Conservation (phyloP, 2,329 filamentous ascomycete species). For the Alternaria sp. region DNA sequence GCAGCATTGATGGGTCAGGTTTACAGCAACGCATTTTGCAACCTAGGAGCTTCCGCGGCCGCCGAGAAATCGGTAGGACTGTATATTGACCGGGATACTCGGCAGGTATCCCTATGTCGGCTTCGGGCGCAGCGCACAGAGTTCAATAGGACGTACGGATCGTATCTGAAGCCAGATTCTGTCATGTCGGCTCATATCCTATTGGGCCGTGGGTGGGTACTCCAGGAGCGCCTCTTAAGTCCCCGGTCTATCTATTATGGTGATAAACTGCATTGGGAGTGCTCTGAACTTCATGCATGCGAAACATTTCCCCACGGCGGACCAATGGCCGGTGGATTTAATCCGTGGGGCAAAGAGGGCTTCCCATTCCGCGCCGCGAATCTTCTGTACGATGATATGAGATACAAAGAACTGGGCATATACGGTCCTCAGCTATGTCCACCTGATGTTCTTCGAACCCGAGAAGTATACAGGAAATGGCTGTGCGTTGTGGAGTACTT, state of each 20-base stretch:
- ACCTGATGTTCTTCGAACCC: not conserved
- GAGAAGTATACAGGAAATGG: not conserved
- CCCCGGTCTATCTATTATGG: not conserved
- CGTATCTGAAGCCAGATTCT: not conserved
- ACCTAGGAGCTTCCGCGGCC: not conserved
- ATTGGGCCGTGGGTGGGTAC: not conserved
- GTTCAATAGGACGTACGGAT: not conserved
- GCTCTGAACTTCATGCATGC: not conserved
- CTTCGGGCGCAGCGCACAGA: not conserved
- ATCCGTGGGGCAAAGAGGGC: not conserved
- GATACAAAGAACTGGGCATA: not conserved
- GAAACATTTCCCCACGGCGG: not conserved
- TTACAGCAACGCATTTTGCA: not conserved
- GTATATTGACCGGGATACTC: not conserved
- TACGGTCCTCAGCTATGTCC: not conserved
- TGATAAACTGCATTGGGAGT: not conserved
- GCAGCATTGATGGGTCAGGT: not conserved
- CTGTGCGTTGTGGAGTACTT: not conserved
- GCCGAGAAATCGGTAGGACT: not conserved
- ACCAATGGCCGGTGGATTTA: fast-evolving
- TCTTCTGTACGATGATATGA: not conserved
- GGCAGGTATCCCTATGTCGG: not conserved
- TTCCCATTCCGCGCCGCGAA: not conserved
- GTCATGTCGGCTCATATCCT: not conserved
- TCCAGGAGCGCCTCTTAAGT: not conserved